Evolutionary conservation across 2,329 filamentous ascomycete genomes (phyloP), one percentile per base, ranked within the genome.

Genomic region (Venturia oleaginea): DNA sequence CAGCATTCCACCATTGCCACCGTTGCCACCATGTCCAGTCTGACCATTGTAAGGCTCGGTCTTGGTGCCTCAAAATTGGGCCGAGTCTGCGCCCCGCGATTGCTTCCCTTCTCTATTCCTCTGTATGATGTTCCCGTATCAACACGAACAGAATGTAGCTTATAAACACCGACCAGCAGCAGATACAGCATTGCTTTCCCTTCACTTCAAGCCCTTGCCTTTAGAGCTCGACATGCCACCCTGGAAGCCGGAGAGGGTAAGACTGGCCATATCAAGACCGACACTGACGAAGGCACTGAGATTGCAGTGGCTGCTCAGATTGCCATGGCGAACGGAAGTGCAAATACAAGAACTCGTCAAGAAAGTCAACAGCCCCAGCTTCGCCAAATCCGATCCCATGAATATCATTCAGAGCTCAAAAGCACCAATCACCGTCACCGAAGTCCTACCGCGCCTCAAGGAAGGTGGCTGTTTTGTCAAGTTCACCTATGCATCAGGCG

Each of bases 391-490:
- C 8, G 83, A 87, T 65, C 84, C 86, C 0, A 71, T 78, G 32
- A 76, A 76, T 38, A 79, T 88, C 22, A 77, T 86, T 38, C 75
- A 83, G 57, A 82, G 82, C 63, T 88, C 86, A 0, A 84, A 91
- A 30, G 89, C 88, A 0, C 74, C 79, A 4, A 78, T 96, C 59
- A 86, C 87, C 65, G 85, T 96, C 59, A 90, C 86, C 3, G 88
- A 96, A 71, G 87, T 97, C 19, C 75, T 97, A 22, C 92, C 92
- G 0, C 84, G 92, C 3, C 80, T 95, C 34, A 92, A 95, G 70
- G 94, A 99, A 72, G 94, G 94, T 19, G 94, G 94, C 15, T 91
- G 91, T 0, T 97, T 95, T 73, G 87, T 97, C 74, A 97, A 95
- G 74, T 92, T 95, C 72, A 83, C 82, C 19, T 84, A 84, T 68